A percentile compares a stretch with the other conserved stretches of the same genome.
Conservation (phyloP, 441 rosid genomes). For the Gossypium lobatum region DNA sequence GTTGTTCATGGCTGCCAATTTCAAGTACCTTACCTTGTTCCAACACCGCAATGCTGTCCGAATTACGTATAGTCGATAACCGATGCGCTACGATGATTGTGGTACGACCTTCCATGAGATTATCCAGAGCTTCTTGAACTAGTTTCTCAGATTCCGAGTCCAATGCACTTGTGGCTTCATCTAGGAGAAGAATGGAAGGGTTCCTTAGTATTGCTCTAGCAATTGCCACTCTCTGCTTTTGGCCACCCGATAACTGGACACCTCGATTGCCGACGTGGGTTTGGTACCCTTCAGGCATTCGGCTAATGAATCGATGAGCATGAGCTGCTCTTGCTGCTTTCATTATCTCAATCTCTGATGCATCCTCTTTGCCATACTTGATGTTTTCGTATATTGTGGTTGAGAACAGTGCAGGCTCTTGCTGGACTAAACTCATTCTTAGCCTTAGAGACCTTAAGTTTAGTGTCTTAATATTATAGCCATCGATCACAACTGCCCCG, state of each 20-base stretch:
- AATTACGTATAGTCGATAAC: constrained; percentile 50
- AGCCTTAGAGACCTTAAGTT: constrained; percentile 62
- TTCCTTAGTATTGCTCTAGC: constrained; percentile 69
- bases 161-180: constrained; percentile 78
- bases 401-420: constrained; percentile 78
- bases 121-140: constrained; percentile 67
- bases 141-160: constrained; percentile 60
- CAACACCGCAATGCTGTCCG: constrained; percentile 55
- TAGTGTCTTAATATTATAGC: constrained; percentile 40
- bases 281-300: constrained; percentile 64
- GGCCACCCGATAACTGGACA: constrained; percentile 72
- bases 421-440: constrained; percentile 65
- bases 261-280: constrained; percentile 73
- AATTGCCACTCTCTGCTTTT: constrained; percentile 72
- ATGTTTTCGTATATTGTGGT: constrained; percentile 67
- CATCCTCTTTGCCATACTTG: constrained; percentile 56
- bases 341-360: constrained; percentile 64
- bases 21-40: constrained; percentile 59
- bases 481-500: constrained; percentile 59
- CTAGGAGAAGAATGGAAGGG: constrained; percentile 68
- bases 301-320: constrained; percentile 68
- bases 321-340: constrained; percentile 69
- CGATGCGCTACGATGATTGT: constrained; percentile 78
- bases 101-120: constrained; percentile 65
- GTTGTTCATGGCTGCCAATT: constrained; percentile 62